Conservation (phyloP, 2,329 filamentous ascomycete genomes). For the Sodiomyces alkalinus region DNA sequence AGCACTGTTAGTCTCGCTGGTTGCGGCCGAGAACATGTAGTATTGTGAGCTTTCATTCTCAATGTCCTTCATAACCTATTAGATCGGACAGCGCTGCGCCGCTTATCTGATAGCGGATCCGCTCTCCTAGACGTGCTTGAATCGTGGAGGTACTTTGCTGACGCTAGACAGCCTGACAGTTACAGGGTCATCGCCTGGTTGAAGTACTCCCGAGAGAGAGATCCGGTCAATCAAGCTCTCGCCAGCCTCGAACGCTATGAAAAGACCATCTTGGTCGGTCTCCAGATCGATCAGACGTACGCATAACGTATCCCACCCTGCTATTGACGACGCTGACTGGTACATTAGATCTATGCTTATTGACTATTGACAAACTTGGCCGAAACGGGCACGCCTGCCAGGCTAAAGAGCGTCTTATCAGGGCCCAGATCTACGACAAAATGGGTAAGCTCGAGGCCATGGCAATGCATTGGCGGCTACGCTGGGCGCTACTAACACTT, state of each 20-base stretch:
- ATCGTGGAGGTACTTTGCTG: too few relatives aligned
- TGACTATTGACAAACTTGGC: slow-evolving; percentile 8
- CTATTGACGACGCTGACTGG: not conserved
- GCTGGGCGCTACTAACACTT: slow-evolving; percentile 7
- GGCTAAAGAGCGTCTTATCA: slow-evolving; percentile 7
- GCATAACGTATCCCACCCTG: not conserved
- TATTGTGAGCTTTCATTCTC: too few relatives aligned
- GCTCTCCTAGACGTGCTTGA: too few relatives aligned
- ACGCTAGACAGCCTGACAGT: too few relatives aligned
- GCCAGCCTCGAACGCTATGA: slow-evolving; percentile 13
- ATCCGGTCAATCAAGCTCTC: slow-evolving; percentile 13
- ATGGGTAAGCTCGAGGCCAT: not conserved
- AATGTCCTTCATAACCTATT: too few relatives aligned
- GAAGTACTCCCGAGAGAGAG: too few relatives aligned
- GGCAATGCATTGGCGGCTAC: slow-evolving; percentile 2
- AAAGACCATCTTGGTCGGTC: slow-evolving; percentile 13
- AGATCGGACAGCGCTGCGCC: too few relatives aligned
- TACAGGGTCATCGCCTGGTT: too few relatives aligned
- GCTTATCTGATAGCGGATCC: too few relatives aligned
- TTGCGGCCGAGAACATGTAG: too few relatives aligned
- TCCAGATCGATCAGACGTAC: slow-evolving; percentile 19
- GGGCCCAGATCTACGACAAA: slow-evolving; percentile 5
- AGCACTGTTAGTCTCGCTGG: too few relatives aligned
- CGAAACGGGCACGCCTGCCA: slow-evolving; percentile 8
- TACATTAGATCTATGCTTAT: not conserved